Base-by-base conservation (phyloP, 2,329 filamentous ascomycete species). In the Trichophyton benhamiae region DNA sequence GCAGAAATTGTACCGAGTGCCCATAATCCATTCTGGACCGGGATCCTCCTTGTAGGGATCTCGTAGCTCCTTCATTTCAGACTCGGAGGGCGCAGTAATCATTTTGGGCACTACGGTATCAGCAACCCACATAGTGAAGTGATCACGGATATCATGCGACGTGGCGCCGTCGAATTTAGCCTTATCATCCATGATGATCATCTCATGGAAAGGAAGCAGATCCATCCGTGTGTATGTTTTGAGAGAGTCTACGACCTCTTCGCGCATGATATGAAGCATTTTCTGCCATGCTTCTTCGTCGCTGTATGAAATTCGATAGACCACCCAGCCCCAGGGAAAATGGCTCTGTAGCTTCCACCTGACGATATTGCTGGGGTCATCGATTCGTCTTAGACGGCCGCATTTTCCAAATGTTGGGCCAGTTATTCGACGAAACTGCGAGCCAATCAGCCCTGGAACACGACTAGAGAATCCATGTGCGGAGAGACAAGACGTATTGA, bases 291-390 rank as follows among this genome's bases (percentile, higher is more conserved):
- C 57, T 20, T 61, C 49, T 17, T 65, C 62, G 60, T 64, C 57
- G 36, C 33, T 36, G 38, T 64, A 66, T 5, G 60, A 58, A 41
- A 60, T 63, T 36, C 64, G 64, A 46, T 65, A 66, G 13, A 66
- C 57, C 30, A 62, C 61, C 49, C 64, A 66, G 8, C 63, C 64
- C 64, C 63, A 66, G 13, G 55, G 55, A 33, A 36, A 58, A 9
- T 44, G 33, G 20, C 44, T 13, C 25, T 55, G 30, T 30, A 55
- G 44, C 8, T 8, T 25, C 20, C 6, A 2, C 44, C 17, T 48
- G n/a, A 22, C 6, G 9, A 20, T 11, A 36, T 1, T 3, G 2
- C 13, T 15, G 20, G 44, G 44, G 17, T 48, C 44, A 9, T 48
- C 44, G 7, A 48, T 48, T 48, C 8, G 44, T 1, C 5, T 13